These are phyloP conservation scores for Ambrosia hybrid DNA, from an alignment of 140 eudicot genomes.

Conservation along the genomic window DNA sequence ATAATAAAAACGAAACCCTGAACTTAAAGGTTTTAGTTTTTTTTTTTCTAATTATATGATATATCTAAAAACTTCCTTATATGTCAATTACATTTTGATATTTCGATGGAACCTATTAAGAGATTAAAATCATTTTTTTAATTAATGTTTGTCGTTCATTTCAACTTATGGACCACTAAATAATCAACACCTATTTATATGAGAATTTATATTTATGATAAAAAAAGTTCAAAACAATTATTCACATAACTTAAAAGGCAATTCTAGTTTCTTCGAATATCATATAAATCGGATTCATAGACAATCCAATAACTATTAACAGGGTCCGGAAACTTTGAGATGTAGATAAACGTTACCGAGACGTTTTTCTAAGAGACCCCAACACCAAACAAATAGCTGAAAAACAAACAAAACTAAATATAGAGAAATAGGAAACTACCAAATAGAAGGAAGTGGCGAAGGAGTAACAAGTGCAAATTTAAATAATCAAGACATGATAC, in stretches of 20 bases:
- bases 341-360: too few relatives aligned
- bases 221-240: background rate
- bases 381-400: too few relatives aligned
- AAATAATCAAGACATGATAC: too few relatives aligned
- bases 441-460: too few relatives aligned
- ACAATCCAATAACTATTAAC: background rate
- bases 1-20: background rate
- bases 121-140: background rate
- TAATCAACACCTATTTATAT: background rate
- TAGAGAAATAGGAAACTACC: too few relatives aligned
- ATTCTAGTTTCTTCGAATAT: conserved; percentile 2
- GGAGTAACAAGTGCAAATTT: too few relatives aligned
- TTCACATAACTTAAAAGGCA: background rate
- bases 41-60: background rate
- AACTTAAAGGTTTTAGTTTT: background rate
- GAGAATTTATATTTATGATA: background rate
- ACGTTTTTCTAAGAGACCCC: too few relatives aligned
- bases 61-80: background rate
- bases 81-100: background rate
- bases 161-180: background rate
- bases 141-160: background rate
- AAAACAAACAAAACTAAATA: too few relatives aligned
- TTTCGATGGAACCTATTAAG: background rate
- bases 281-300: background rate
- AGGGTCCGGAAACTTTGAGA: too few relatives aligned